Evolutionary conservation across 2,329 filamentous ascomycete species (phyloP), one percentile per base, ranked within the genome.

Genomic region (Fusarium nurragi): DNA sequence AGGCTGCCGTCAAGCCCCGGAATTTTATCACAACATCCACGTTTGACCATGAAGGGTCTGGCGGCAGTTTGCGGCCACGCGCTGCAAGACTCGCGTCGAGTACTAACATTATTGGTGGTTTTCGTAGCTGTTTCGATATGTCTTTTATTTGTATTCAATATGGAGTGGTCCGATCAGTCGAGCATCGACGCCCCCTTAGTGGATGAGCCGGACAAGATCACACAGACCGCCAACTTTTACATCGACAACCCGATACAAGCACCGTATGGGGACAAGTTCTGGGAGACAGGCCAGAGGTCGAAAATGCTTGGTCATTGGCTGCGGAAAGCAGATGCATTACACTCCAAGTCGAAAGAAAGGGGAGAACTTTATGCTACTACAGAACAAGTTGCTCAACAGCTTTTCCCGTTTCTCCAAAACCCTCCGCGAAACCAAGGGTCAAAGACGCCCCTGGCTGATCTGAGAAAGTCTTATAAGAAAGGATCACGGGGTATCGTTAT

Each of bases 401-500:
- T 74, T 6, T 76, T 69, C 21, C 67, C 73, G 3, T 76, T 73
- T 22, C 56, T 75, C 0, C 38, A 43, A 3, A 56, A 13, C 2
- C 38, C 60, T 3, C 26, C 61, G 4, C 62, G 49, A 2, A 45
- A 64, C 3, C 49, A 47, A 0, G 21, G 28, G 1, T 60, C 59
- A 14, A 38, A 39, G 5, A 54, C 70, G 1, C 71, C 74, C 0
- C 55, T 77, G 1, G 45, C 63, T n/a, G 70, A 74, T 26, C 54
- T 77, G 2, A 65, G 71, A 4, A 51, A 53, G 1, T 67, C 64
- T 12, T 67, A 40, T 1, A 19, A 50, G 0, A 50, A 3, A 46
- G 32, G 59, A 1, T 67, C 64, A 3, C 50, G 46, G 6, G 77
- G 76, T 0, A 75, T 78, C 34, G 71, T 78, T 36, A 76, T 78